Base-by-base conservation (phyloP, 371 early-diverging fungal species). In the Chytridium lagenaria region DNA sequence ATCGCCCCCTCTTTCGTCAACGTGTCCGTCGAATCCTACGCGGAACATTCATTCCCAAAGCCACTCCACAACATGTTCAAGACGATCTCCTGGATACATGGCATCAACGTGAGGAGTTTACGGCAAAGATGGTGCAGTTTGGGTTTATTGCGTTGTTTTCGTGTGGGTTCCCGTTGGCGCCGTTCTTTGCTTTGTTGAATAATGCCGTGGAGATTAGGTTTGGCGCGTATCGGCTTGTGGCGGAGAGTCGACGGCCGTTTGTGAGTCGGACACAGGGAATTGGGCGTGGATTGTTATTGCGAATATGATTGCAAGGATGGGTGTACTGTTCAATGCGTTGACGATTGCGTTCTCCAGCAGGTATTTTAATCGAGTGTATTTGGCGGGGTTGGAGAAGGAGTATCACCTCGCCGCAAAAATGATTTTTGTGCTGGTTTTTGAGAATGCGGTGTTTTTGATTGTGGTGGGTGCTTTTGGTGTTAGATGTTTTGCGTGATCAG, bases 111-210 rank as follows among this genome's bases (percentile, higher is more conserved):
- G 23, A 51, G 0, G 68, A 66, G 39, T 69, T 68, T 31, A 59
- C 38, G 49, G 7, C 50, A 26, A 68, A 78, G 81, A 81, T 84
- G 30, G 73, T 86, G 16, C 87, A 89, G 73, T 87, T 82, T 79
- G 89, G 89, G 10, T 88, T 83, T 76, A 77, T 88, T 34, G 68
- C 80, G 7, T 64, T 88, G 37, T 89, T 89, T 70, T 79, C 81
- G 0, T 59, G 77, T 15, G 84, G 86, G 2, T 88, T 88, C 66
- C 89, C 89, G 2, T 71, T 89, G 37, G 89, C 87, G 0, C 86
- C 89, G 10, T 70, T 87, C 28, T 83, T 88, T 74, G 86, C 89
- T 1, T 68, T 85, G 51, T 22, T 85, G 59, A 83, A 83, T 72
- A 88, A 86, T 51, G 0, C 80, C 12, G 22, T 84, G n/a, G 89